Percentiles rank a stretch among this genome's conserved stretches.
Evolutionary conservation across 2,329 filamentous ascomycete species (phyloP).

Genomic region (Aspergillus amoenus): DNA sequence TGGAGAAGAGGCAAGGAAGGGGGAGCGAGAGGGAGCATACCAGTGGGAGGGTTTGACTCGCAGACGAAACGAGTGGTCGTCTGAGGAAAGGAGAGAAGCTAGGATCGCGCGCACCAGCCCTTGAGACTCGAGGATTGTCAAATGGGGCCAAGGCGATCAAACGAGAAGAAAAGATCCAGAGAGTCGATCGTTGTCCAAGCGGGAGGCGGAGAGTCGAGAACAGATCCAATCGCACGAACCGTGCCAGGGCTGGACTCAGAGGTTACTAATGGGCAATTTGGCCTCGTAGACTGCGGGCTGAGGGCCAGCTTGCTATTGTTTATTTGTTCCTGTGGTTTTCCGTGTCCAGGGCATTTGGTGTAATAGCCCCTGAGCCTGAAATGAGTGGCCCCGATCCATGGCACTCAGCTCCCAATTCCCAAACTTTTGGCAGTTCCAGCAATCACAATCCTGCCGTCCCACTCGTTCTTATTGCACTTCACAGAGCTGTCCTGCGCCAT

Average conservation of each 20-base stretch:
- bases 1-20: constrained; percentile 25
- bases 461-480: not conserved
- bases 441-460: constrained; percentile 5
- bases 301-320: not conserved
- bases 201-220: not conserved
- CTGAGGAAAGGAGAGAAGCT: not conserved
- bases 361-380: constrained; percentile 5
- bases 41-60: constrained; percentile 7
- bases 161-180: constrained; percentile 10
- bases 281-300: not conserved
- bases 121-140: constrained; percentile 5
- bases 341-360: not conserved
- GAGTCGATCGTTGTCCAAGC: constrained; percentile 8
- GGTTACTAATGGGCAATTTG: no score
- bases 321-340: not conserved
- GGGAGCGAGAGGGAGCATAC: constrained; percentile 17
- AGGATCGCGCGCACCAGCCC: constrained; percentile 2
- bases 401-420: constrained; percentile 1
- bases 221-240: no score
- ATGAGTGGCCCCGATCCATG: not conserved
- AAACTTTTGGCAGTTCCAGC: constrained; percentile 1
- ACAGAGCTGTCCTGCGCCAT: not conserved
- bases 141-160: constrained; percentile 3
- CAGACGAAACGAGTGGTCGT: constrained; percentile 1
- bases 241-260: no score